Base-by-base conservation (phyloP, 345 rosid genomes). In the Arabis alpina region DNA sequence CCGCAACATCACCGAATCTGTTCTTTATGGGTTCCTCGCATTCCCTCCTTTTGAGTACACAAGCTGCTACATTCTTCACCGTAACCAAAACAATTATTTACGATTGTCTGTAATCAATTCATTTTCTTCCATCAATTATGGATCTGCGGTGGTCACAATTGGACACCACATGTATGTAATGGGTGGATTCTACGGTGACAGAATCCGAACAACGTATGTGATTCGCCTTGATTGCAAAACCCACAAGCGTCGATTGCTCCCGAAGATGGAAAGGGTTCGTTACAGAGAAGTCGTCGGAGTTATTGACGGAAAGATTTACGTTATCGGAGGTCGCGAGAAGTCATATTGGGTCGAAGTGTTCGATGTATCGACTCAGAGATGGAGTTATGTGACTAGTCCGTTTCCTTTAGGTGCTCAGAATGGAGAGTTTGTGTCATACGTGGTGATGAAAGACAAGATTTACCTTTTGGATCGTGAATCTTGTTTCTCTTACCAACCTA, bases 271-370 rank as follows among this genome's bases (percentile, higher is more conserved):
- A 16, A 44, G 37, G 13, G 40, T 4, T 66, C 61, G 70, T 6
- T 10, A 1, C 49, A 1, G 6, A 4, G 70, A 59, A 9, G 37
- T 51, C 12, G 50, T 55, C 2, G 71, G 71, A 54, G 41, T 66
- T 0, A 28, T 54, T 1, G 51, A 53, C 28, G 51, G 70, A 4
- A 53, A 53, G 51, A 66, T 66, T 4, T 16, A 52, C 50, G 70
- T 65, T 7, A 10, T 40, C 10, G 70, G 70, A 52, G 70, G 63
- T 5, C 43, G 42, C 53, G 0, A 1, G 47, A 13, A 3, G 25
- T 13, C 4, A 9, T 2, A 6, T 34, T 32, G 44, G 54, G 24
- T 55, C 14, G 45, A 67, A 44, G 45, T 10, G 36, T 67, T 43
- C 1, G 37, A 68, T 45, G 6, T 68, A 2, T 4, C 34, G 63